Percentiles rank a stretch among this genome's conserved stretches.
These are phyloP conservation scores for Rosa chinensis DNA, from an alignment of 306 rosid species.

Conservation along the genomic window DNA sequence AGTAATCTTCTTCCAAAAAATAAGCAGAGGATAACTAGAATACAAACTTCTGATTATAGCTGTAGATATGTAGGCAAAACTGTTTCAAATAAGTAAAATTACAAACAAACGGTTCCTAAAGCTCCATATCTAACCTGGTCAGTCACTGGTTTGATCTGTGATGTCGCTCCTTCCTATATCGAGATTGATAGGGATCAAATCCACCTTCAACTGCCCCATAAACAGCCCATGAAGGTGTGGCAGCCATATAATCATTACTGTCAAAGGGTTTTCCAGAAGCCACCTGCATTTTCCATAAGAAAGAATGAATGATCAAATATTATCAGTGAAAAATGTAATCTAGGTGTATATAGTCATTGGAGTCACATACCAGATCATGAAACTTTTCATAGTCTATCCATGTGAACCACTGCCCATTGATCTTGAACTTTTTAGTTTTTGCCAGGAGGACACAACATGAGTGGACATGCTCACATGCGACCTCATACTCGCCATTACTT, in stretches of 20 bases:
- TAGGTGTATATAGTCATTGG: conserved; percentile 15
- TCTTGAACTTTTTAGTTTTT: conserved; percentile 80
- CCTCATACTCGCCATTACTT: conserved; percentile 86
- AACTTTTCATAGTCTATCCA: conserved; percentile 97
- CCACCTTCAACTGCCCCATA: conserved; percentile 95
- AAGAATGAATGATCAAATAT: conserved; percentile 1
- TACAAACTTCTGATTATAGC: not conserved
- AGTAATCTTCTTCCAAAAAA: not conserved
- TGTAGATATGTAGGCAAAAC: conserved; percentile 3
- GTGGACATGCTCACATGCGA: conserved; percentile 95
- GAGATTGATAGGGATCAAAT: conserved; percentile 79
- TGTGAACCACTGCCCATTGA: conserved; percentile 84
- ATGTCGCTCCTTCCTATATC: conserved; percentile 86
- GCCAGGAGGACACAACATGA: conserved; percentile 95
- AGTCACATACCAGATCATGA: conserved; percentile 72
- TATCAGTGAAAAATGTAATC: not conserved
- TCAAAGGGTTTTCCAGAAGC: conserved; percentile 76
- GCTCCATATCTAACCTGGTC: conserved; percentile 43
- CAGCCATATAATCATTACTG: conserved; percentile 80
- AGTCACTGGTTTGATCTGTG: conserved; percentile 61
- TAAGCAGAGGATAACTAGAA: not conserved
- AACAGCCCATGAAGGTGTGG: conserved; percentile 90
- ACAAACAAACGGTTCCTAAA: conserved; percentile 25
- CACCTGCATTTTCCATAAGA: conserved; percentile 60
- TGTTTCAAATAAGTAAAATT: conserved; percentile 2